Base-by-base conservation (phyloP, 2,329 filamentous ascomycete genomes). In the Ophidiomyces ophidiicola region DNA sequence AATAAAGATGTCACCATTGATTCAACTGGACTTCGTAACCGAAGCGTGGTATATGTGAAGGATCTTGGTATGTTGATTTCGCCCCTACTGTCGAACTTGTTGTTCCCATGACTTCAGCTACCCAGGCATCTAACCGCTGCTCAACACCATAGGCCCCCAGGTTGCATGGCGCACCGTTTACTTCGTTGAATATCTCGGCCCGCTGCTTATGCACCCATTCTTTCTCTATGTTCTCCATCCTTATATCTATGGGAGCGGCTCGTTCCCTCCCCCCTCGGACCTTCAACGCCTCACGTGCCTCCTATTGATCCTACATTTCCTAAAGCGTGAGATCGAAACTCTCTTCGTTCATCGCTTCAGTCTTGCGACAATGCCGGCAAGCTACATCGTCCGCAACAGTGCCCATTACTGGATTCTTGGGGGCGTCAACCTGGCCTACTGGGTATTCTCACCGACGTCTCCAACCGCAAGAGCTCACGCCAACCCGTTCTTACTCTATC, bases 311-410 rank as follows among this genome's bases (percentile, higher is more conserved):
- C 61, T 81, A 8, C 90, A 98, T 69, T 98, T 94, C 62, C 49
- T 83, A 58, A 98, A 98, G 73, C 86, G 90, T 56, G 90, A 98
- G 68, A 71, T 84, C 48, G 90, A 98, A 68, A 96, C 90, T 0
- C 57, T 94, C 46, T 94, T 90, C 58, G 74, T 98, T 46, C 90
- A 98, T 70, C 85, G 84, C 58, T 98, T 98, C 70, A 88, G 85
- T 41, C 77, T 81, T 46, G 84, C 82, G 54, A 98, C 90, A 34
- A 98, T 98, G 90, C 90, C 90, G 12, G 72, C 74, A 43, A 66
- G 64, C 56, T 93, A 94, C 69, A 84, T 98, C 57, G 80, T 94
- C 74, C 90, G 88, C 65, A 98, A 98, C 72, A 85, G 80, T 49
- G 75, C 74, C 49, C 88, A 94, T 69, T 98, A 98, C 74, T 98